Conservation (phyloP, 768 basidiomycete genomes). For the Boletus vinaceobasis region DNA sequence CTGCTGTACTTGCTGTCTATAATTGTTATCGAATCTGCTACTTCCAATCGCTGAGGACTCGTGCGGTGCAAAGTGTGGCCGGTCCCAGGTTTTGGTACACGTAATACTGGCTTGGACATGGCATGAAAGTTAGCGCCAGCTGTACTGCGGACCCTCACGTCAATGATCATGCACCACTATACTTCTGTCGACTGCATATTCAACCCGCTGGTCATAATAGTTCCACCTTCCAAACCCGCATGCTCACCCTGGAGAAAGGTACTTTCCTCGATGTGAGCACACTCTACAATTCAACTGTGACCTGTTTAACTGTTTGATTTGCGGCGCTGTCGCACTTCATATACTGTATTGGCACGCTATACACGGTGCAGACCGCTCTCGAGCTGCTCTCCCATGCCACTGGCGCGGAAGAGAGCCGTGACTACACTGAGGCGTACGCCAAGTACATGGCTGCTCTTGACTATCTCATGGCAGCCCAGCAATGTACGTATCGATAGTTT, state of each 20-base stretch:
- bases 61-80: too few relatives aligned
- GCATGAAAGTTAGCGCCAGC: background rate
- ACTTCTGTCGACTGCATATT: slow-evolving; percentile 31
- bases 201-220: background rate
- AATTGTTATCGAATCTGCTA: too few relatives aligned
- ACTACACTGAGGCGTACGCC: slow-evolving; percentile 91
- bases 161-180: slow-evolving; percentile 34
- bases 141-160: background rate
- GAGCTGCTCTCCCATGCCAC: slow-evolving; percentile 88
- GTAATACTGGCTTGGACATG: too few relatives aligned
- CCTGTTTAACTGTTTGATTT: background rate
- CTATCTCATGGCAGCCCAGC: slow-evolving; percentile 95
- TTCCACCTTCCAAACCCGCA: background rate
- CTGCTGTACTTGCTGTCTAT: too few relatives aligned
- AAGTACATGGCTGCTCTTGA: slow-evolving; percentile 90
- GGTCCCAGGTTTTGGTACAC: too few relatives aligned
- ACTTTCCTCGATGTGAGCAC: slow-evolving; percentile 13
- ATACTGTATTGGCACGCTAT: background rate
- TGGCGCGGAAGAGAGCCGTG: slow-evolving; percentile 82
- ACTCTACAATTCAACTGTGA: background rate
- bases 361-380: slow-evolving; percentile 57
- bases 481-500: slow-evolving; percentile 48
- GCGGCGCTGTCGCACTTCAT: background rate
- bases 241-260: background rate
- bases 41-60: too few relatives aligned